Conservation (phyloP, 495 filamentous ascomycete species). For the Podospora fimiseda region DNA sequence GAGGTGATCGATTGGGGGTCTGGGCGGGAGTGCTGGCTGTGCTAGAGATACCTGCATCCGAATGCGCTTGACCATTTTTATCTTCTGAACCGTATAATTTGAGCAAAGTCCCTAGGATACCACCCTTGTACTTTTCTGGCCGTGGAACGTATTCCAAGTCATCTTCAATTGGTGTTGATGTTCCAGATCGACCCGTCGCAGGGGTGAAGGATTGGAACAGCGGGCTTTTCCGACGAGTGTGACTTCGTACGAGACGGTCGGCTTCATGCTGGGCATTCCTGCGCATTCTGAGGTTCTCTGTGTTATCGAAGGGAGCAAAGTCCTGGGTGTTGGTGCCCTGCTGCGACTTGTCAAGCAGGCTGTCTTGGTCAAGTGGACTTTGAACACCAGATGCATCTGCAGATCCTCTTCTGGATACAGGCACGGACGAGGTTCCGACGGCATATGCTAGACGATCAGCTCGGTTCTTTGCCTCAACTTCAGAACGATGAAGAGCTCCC, state of each 20-base stretch:
- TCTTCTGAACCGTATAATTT: constrained; percentile 58
- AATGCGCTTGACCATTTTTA: constrained; percentile 1
- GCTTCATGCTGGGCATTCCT: constrained; percentile 20
- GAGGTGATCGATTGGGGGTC: constrained; percentile 26
- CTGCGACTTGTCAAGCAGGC: neutral
- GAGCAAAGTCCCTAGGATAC: constrained; percentile 70
- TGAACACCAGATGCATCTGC: constrained; percentile 13
- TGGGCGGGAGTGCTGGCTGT: constrained; percentile 21
- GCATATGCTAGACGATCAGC: constrained; percentile 30
- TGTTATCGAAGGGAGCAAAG: constrained; percentile 3
- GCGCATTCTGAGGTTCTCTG: constrained; percentile 9
- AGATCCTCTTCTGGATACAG: constrained; percentile 26
- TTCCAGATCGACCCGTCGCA: constrained; percentile 15
- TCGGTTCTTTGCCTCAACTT: constrained; percentile 27
- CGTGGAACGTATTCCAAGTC: constrained; percentile 58
- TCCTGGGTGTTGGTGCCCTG: constrained; percentile 4
- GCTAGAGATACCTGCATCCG: constrained; percentile 23
- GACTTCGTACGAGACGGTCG: constrained; percentile 19
- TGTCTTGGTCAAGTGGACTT: constrained; percentile 1
- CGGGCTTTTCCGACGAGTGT: constrained; percentile 18
- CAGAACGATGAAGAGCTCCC: constrained; percentile 14
- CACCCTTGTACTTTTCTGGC: constrained; percentile 65
- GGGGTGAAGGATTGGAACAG: constrained; percentile 8
- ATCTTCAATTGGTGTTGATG: constrained; percentile 32
- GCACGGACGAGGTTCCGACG: constrained; percentile 29